Evolutionary conservation across 768 basidiomycete genomes (phyloP).

Genomic region (Leccinum imitatum): DNA sequence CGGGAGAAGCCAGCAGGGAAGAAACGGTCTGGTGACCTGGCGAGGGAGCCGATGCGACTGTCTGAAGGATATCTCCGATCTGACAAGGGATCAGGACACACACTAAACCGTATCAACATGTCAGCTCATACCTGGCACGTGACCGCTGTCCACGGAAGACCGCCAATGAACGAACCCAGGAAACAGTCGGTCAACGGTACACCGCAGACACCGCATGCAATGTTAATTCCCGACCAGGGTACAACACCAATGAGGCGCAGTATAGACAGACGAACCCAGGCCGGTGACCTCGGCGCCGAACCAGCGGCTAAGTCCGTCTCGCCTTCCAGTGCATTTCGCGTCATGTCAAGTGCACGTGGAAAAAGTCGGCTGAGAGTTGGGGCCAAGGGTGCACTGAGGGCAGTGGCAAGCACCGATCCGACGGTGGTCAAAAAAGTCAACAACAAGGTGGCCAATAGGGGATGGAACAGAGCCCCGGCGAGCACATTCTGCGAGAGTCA

Average conservation of each 20-base stretch:
- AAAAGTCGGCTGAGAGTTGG: constrained; percentile 80
- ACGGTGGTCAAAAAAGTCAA: constrained; percentile 84
- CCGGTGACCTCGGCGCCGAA: constrained; percentile 35
- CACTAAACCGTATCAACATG: constrained; percentile 13
- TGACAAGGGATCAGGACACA: constrained; percentile 33
- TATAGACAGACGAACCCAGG: constrained; percentile 87
- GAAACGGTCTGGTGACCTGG: constrained; percentile 78
- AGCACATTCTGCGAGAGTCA: constrained; percentile 72
- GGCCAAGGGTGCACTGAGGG: constrained; percentile 79
- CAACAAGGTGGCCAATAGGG: constrained; percentile 75
- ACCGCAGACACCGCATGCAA: constrained; percentile 90
- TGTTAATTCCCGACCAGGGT: constrained; percentile 97
- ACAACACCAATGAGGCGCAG: constrained; percentile 90
- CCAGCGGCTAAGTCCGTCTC: constrained; percentile 47
- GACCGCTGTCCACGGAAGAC: constrained; percentile 87
- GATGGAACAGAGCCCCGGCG: constrained; percentile 83
- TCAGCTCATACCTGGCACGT: constrained; percentile 72
- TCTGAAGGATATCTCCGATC: constrained; percentile 87
- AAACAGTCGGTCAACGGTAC: constrained; percentile 74
- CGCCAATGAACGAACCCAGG: constrained; percentile 81
- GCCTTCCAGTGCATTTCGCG: constrained; percentile 76
- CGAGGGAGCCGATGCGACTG: constrained; percentile 70
- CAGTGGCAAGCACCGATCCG: constrained; percentile 80
- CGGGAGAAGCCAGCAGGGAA: constrained; percentile 79
- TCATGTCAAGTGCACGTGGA: constrained; percentile 83